Evolutionary conservation across 768 basidiomycete genomes (phyloP).

Genomic region (Daedalea quercina): DNA sequence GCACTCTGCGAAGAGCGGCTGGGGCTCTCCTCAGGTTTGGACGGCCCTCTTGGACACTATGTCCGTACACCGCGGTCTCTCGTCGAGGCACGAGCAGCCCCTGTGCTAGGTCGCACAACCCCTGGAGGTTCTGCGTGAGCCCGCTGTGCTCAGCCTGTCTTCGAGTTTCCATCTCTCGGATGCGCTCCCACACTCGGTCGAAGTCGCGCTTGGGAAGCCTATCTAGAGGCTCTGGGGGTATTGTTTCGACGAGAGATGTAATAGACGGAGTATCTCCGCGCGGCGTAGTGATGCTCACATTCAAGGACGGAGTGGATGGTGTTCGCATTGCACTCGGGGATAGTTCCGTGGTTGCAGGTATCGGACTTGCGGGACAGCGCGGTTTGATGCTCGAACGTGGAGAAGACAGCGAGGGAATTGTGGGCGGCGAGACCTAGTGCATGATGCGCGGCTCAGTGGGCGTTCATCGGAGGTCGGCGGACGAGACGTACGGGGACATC

Average conservation of each 20-base stretch:
- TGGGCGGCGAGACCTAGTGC: too few relatives aligned
- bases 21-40: too few relatives aligned
- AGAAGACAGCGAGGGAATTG: too few relatives aligned
- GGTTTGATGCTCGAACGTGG: too few relatives aligned
- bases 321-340: slow-evolving; percentile 27
- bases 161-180: slow-evolving; percentile 59
- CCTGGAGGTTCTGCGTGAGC: slow-evolving; percentile 64
- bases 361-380: slow-evolving; percentile 14
- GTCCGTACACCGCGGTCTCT: too few relatives aligned
- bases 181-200: slow-evolving; percentile 41
- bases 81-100: too few relatives aligned
- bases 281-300: slow-evolving; percentile 46
- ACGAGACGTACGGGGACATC: background rate
- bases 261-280: slow-evolving; percentile 42
- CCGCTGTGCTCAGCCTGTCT: slow-evolving; percentile 60
- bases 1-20: too few relatives aligned
- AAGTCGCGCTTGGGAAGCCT: slow-evolving; percentile 45
- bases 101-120: slow-evolving; percentile 39
- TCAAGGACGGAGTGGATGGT: slow-evolving; percentile 33
- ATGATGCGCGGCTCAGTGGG: too few relatives aligned
- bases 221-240: slow-evolving; percentile 30
- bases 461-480: background rate
- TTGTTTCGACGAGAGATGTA: slow-evolving; percentile 37
- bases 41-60: too few relatives aligned
- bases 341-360: slow-evolving; percentile 23